These are phyloP conservation scores for Musa itinerans DNA, from an alignment of 176 grass and related monocot species.

Conservation along the genomic window DNA sequence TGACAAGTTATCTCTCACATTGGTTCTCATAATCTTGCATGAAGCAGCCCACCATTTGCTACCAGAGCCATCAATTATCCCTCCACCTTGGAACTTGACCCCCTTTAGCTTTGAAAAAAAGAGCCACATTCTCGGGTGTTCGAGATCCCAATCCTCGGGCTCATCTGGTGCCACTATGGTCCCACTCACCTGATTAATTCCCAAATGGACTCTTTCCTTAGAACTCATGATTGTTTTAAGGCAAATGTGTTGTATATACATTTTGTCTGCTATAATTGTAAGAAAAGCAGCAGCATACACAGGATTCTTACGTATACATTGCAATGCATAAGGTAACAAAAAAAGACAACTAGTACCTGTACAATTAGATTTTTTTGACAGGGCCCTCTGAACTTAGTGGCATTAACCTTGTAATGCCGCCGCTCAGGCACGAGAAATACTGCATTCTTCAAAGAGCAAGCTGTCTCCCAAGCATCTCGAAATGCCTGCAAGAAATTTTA, in stretches of 20 bases:
- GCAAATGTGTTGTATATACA: not conserved
- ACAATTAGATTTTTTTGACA: conserved; percentile 48
- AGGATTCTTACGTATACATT: too few species aligned
- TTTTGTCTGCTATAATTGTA: not conserved
- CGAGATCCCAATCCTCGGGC: conserved; percentile 56
- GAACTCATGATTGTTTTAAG: not conserved
- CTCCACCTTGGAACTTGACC: conserved; percentile 63
- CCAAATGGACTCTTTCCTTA: too few species aligned
- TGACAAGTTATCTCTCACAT: conserved; percentile 20
- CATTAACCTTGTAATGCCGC: conserved; percentile 49
- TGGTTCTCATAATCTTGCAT: conserved; percentile 72
- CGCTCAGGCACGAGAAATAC: conserved; percentile 53
- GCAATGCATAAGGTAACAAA: too few species aligned
- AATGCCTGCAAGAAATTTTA: conserved; percentile 39
- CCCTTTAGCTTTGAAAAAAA: conserved; percentile 54
- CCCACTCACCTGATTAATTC: conserved; percentile 41
- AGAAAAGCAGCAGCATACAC: too few species aligned
- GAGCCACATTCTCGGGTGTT: conserved; percentile 50
- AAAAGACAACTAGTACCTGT: conserved; percentile 28
- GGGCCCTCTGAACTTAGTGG: conserved; percentile 48
- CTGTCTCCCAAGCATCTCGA: conserved; percentile 43
- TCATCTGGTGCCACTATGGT: conserved; percentile 72
- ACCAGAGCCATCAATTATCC: conserved; percentile 79
- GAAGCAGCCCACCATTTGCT: conserved; percentile 88
- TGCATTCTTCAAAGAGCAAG: conserved; percentile 59